Evolutionary conservation across 257 asterid species (phyloP).

Genomic region (Fraxinus anomala): DNA sequence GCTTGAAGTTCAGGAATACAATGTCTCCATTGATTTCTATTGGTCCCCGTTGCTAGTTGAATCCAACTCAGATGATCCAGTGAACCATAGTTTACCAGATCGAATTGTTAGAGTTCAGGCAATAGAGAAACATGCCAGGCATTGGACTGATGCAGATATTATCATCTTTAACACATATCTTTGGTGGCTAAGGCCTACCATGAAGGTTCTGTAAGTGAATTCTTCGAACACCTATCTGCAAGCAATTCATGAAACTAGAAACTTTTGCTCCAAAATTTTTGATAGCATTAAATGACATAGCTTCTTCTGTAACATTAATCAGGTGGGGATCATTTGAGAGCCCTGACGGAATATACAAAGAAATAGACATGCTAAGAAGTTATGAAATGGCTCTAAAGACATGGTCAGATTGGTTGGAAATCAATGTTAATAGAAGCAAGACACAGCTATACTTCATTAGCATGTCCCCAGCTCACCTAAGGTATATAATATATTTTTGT

Average conservation of each 20-base stretch:
- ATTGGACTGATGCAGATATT: constrained; percentile 80
- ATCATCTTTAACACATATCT: constrained; percentile 67
- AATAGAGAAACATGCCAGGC: constrained; percentile 71
- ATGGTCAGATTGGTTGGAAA: constrained; percentile 70
- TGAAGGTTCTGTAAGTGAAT: constrained; percentile 61
- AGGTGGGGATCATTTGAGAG: constrained; percentile 64
- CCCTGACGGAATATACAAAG: constrained; percentile 47
- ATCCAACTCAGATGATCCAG: constrained; percentile 72
- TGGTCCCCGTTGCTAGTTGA: constrained; percentile 91
- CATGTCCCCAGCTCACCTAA: constrained; percentile 47
- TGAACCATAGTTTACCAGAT: constrained; percentile 40
- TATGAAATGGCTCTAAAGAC: constrained; percentile 53
- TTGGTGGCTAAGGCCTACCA: constrained; percentile 71
- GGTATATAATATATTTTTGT: constrained; percentile 10
- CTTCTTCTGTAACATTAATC: neutral
- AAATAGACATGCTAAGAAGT: constrained; percentile 29
- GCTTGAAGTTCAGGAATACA: constrained; percentile 54
- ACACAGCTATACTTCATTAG: constrained; percentile 56
- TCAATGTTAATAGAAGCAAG: constrained; percentile 49
- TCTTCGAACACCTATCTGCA: neutral
- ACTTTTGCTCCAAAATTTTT: neutral
- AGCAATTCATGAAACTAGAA: neutral
- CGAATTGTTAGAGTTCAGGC: constrained; percentile 48
- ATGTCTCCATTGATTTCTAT: constrained; percentile 72
- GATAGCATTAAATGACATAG: neutral